Conservation (phyloP, 257 asterid species). For the Handroanthus guayacan region DNA sequence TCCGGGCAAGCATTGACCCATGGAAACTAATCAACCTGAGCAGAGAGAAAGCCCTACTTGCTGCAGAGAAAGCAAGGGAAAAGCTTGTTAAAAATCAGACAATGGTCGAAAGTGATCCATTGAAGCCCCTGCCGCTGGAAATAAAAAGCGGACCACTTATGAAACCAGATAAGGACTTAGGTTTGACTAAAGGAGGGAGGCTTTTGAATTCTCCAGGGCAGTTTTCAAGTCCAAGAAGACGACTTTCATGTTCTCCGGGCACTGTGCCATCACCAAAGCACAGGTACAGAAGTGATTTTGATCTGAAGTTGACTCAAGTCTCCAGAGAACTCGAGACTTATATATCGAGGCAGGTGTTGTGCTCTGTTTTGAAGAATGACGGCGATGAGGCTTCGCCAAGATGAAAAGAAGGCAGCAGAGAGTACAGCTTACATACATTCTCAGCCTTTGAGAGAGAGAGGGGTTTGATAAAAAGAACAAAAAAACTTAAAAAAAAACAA, state of each 20-base stretch:
- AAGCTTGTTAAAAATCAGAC: slow-evolving; percentile 54
- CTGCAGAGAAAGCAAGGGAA: slow-evolving; percentile 79
- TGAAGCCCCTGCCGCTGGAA: slow-evolving; percentile 84
- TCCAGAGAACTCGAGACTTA: slow-evolving; percentile 84
- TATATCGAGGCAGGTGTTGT: slow-evolving; percentile 78
- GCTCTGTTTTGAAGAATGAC: slow-evolving; percentile 67
- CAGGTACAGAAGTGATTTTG: slow-evolving; percentile 71
- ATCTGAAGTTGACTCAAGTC: slow-evolving; percentile 76
- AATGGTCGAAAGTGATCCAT: slow-evolving; percentile 44
- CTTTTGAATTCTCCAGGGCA: slow-evolving; percentile 53
- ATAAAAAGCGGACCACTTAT: slow-evolving; percentile 70
- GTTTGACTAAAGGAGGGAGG: slow-evolving; percentile 45
- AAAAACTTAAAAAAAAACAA: background rate
- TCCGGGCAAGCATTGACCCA: slow-evolving; percentile 88
- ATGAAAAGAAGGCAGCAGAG: slow-evolving; percentile 18
- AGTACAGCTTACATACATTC: slow-evolving; percentile 28
- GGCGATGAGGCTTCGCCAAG: slow-evolving; percentile 63
- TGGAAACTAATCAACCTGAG: slow-evolving; percentile 91
- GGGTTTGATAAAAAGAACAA: no score
- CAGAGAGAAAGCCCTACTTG: slow-evolving; percentile 77
- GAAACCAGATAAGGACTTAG: slow-evolving; percentile 47
- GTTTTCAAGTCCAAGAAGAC: slow-evolving; percentile 85
- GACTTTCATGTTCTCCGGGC: slow-evolving; percentile 72
- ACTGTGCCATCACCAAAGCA: slow-evolving; percentile 61
- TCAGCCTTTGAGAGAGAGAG: slow-evolving; percentile 54